These are phyloP conservation scores for Ustanciosporium gigantosporum DNA, from an alignment of 1,284 basidiomycete genomes.

Conservation along the genomic window DNA sequence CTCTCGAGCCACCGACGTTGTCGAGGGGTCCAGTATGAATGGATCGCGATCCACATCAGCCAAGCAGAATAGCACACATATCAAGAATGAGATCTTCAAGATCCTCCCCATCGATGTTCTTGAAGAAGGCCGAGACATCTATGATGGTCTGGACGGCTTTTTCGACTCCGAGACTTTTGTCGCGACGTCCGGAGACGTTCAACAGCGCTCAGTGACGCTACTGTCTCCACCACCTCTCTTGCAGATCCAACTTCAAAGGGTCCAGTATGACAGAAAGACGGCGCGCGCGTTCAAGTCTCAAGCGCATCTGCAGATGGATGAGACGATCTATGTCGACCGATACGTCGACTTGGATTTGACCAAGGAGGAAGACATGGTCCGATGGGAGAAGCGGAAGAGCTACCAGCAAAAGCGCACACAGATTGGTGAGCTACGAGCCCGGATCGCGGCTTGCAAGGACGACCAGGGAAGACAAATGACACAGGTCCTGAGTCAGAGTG, in stretches of 20 bases:
- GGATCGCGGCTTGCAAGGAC: conserved; percentile 31
- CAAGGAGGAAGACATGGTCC: conserved; percentile 64
- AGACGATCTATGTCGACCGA: conserved; percentile 86
- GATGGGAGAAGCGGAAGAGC: conserved; percentile 70
- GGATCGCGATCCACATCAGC: not conserved
- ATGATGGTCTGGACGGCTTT: conserved; percentile 89
- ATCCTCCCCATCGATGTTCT: conserved; percentile 91
- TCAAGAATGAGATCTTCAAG: conserved; percentile 88
- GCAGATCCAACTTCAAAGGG: conserved; percentile 92
- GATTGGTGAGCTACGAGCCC: conserved; percentile 29
- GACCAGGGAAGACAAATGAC: conserved; percentile 15
- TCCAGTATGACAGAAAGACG: conserved; percentile 91
- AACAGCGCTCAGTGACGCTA: conserved; percentile 83
- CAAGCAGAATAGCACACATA: conserved; percentile 65
- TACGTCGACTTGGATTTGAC: conserved; percentile 74
- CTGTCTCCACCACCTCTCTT: conserved; percentile 85
- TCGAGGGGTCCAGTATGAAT: not conserved
- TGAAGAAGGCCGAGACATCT: conserved; percentile 81
- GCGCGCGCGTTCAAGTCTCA: conserved; percentile 92
- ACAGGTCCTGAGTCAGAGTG: conserved; percentile 29
- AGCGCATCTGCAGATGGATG: conserved; percentile 86
- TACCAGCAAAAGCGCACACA: conserved; percentile 36
- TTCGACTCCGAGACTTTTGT: conserved; percentile 84
- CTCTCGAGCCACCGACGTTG: not conserved
- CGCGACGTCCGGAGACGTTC: conserved; percentile 76